Evolutionary conservation across 1,284 basidiomycete genomes (phyloP).

Genomic region (Trametes hirsuta): DNA sequence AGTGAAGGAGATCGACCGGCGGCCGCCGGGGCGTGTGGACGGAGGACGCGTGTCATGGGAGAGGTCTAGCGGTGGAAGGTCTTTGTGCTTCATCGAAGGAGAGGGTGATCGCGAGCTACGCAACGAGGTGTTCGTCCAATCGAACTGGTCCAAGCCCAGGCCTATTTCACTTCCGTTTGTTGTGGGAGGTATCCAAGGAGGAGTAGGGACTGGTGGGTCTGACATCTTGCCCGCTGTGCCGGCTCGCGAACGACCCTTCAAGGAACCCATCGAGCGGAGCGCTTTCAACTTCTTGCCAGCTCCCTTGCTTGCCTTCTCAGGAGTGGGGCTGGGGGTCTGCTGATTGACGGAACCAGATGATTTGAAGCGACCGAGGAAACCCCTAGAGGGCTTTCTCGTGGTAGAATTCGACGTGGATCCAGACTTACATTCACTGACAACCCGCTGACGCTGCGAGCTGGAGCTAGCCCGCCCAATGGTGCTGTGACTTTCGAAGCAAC

Average conservation of each 20-base stretch:
- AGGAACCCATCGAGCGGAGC: constrained; percentile 77
- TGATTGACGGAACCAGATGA: constrained; percentile 35
- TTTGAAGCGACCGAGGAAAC: constrained; percentile 67
- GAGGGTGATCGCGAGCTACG: constrained; percentile 31
- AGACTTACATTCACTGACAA: constrained; percentile 39
- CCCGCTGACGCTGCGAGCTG: constrained; percentile 37
- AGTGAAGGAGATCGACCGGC: constrained; percentile 70
- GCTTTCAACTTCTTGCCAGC: constrained; percentile 65
- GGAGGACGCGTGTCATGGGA: constrained; percentile 10
- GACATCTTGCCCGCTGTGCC: constrained; percentile 21
- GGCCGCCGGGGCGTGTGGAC: constrained; percentile 47
- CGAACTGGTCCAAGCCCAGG: constrained; percentile 59
- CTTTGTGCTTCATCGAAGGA: constrained; percentile 17
- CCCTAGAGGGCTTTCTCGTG: constrained; percentile 63
- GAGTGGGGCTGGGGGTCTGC: constrained; percentile 43
- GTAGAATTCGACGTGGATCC: constrained; percentile 28
- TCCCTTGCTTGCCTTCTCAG: constrained; percentile 41
- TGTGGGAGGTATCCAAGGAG: constrained; percentile 48
- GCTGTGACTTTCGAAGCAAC: constrained; percentile 78
- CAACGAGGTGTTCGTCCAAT: constrained; percentile 45
- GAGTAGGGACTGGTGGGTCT: constrained; percentile 29
- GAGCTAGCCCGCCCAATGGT: constrained; percentile 55
- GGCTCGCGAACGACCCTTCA: constrained; percentile 57
- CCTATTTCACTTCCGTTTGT: constrained; percentile 49
- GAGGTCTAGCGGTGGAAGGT: constrained; percentile 18